Evolutionary conservation across 352 stramenopile genomes (phyloP), one percentile per base, ranked within the genome.

Genomic region (Globisporangium splendens): DNA sequence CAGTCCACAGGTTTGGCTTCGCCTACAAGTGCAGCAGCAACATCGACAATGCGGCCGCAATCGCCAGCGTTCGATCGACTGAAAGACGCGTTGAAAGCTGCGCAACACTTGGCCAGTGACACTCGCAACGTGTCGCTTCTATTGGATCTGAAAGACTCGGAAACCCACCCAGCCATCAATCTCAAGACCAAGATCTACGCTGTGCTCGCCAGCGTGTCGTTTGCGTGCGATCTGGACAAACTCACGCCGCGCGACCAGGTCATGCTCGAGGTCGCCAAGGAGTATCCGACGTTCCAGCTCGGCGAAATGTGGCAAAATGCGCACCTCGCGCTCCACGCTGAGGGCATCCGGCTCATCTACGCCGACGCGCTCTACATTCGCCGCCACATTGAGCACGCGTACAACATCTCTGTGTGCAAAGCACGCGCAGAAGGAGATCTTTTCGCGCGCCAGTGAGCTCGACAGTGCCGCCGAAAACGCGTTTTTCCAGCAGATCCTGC

Each of bases 281-380:
- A 91, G 55, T 88, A 83, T 44, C 70, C 79, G 20, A 83, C 77
- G 11, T 90, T 88, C 52, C 69, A 76, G 24, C 54, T 86, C 13
- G 81, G 79, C 41, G 78, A 86, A 44, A 86, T 87, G 74, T 93
- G 83, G 81, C 80, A 89, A 51, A 82, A 84, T 43, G 69, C 89
- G 20, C 65, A 91, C 55, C 61, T 80, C 24, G 70, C 73, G 28
- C 68, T 91, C 38, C 59, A 90, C 49, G 79, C 79, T 3, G 79
- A 89, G 44, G 69, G 80, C 15, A 57, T 88, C 6, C 81, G 81
- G 2, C 81, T 77, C 1, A 89, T 89, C 47, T 91, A 90, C 63
- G 81, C 83, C 1, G 83, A 93, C 24, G 75, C 79, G 24, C 65
- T 90, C n/a, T 81, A 79, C 54, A 91, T 91, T 39, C 73, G 75